These are phyloP conservation scores for Penicillium decumbens DNA, from an alignment of 2,329 filamentous ascomycete genomes.

Conservation along the genomic window DNA sequence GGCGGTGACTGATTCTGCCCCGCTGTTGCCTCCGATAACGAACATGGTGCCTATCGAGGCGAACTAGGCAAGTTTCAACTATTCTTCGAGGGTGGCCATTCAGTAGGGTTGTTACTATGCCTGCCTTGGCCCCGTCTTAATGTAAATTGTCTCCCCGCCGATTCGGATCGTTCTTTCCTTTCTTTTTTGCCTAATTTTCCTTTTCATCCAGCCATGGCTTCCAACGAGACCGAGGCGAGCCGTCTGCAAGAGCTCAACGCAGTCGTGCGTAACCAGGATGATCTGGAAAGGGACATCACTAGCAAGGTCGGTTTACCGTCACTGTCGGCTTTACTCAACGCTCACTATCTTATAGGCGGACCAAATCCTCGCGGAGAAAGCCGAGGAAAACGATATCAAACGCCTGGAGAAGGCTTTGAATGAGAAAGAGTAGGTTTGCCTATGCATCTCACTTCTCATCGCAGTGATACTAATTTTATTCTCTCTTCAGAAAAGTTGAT, in stretches of 20 bases:
- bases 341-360: conserved; percentile 46
- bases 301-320: conserved; percentile 43
- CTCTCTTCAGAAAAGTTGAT: conserved; percentile 53
- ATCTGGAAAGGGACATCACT: conserved; percentile 81
- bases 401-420: conserved; percentile 55
- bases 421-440: conserved; percentile 42
- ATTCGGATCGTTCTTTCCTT: conserved; percentile 2
- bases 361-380: conserved; percentile 56
- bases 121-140: neutral
- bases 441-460: neutral
- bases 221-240: conserved; percentile 51
- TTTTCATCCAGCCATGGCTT: conserved; percentile 6
- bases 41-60: too few species aligned
- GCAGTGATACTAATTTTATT: neutral
- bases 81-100: neutral
- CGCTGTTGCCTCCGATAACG: too few species aligned
- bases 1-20: too few species aligned
- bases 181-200: neutral
- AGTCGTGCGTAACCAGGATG: conserved; percentile 77
- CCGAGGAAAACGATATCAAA: conserved; percentile 60
- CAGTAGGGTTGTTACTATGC: conserved; percentile 3
- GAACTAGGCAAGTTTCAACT: too few species aligned
- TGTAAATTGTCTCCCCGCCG: neutral
- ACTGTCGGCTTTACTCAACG: neutral
- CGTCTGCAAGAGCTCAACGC: conserved; percentile 61